phyloP scores from a whole-genome alignment of 768 basidiomycete species.

The Mycena galopus region DNA sequence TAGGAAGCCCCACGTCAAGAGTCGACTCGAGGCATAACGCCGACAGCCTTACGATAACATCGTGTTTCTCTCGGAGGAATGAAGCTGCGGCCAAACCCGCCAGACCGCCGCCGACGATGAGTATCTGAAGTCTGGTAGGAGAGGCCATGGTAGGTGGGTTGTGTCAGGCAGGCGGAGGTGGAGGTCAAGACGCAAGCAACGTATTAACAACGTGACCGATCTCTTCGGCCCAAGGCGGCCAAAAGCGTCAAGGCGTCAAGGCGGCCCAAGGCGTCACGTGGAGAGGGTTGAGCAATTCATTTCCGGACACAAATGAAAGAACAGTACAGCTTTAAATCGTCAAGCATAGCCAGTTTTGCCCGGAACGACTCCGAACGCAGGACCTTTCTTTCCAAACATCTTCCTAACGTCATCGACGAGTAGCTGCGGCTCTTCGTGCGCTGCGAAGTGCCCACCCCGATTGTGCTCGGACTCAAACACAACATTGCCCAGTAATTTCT shows the following conservation, averaged over 20 bases:
- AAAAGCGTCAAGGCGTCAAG: too few species aligned
- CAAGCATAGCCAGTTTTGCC: slow-evolving; percentile 46
- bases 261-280: background rate
- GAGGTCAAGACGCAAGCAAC: background rate
- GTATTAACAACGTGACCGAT: background rate
- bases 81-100: slow-evolving; percentile 33
- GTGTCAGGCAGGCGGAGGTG: background rate
- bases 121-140: slow-evolving; percentile 16
- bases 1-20: background rate
- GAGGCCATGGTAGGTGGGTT: slow-evolving; percentile 2
- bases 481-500: slow-evolving; percentile 38
- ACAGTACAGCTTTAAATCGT: background rate
- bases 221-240: too few species aligned
- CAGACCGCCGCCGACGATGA: slow-evolving; percentile 32
- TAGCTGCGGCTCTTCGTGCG: slow-evolving; percentile 44
- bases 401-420: slow-evolving; percentile 56
- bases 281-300: background rate
- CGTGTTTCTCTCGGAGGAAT: slow-evolving; percentile 28
- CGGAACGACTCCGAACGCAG: slow-evolving; percentile 42
- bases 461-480: slow-evolving; percentile 55
- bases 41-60: slow-evolving; percentile 24
- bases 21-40: background rate
- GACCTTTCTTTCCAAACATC: slow-evolving; percentile 57
- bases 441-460: slow-evolving; percentile 62
- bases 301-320: background rate